Evolutionary conservation across 1,139 yeast genomes (phyloP), one percentile per base, ranked within the genome.

Genomic region (Hansenula lynferdii): DNA sequence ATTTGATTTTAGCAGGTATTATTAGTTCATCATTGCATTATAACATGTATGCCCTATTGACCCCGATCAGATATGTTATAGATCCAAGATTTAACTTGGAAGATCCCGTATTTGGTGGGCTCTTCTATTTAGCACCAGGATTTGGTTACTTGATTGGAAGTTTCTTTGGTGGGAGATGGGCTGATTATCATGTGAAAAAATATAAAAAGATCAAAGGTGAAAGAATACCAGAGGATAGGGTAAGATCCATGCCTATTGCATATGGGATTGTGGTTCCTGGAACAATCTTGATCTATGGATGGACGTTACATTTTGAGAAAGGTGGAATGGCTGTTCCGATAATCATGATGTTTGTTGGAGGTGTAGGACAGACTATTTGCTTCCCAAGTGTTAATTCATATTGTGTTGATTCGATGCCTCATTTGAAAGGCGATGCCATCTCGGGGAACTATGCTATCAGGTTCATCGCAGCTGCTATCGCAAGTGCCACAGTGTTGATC

Each of bases 241-340:
- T 75, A 11, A 50, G 71, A 35, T 62, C 75, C 5, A 58, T 65
- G 27, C 36, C 63, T 3, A 43, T 65, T 8, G 64, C 72, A 0
- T 51, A 64, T 30, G 71, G 75, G 0, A 16, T 73, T 2, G 47
- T 67, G 1, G 57, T 67, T 34, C 78, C 78, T 0, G 58, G 49
- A 0, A 47, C 69, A 8, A 63, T 66, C 34, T 48, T 75, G 10
- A 60, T 75, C 2, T 75, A 73, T 50, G 81, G 80, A 2, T 75
- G 81, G 80, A 49, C 67, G 12, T 46, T 75, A 11, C 67, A 73
- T 35, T 61, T 62, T 40, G 61, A 64, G 39, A 64, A 63, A 40
- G 80, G 80, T 15, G 80, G 80, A 2, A 69, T 70, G 62, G 75
- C 76, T 0, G 61, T 75, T 4, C 79, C 80, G 2, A 62, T 75